Percentiles rank a stretch among this genome's conserved stretches.
Evolutionary conservation across 306 rosid genomes (phyloP).

Genomic region (Cucurbita ficifolia): DNA sequence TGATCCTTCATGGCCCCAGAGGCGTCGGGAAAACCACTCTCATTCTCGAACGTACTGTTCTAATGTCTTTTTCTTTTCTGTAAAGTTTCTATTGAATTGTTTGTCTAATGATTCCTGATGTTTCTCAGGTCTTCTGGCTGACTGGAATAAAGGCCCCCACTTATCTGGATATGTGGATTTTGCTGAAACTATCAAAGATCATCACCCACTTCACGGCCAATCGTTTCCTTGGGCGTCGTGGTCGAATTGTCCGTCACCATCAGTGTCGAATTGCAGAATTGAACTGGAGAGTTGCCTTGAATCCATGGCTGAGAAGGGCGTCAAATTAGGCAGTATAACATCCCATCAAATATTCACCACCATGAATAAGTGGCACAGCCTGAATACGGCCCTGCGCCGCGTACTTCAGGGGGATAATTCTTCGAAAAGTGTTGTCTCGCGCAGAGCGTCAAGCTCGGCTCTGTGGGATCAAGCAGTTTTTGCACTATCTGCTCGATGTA

Average conservation of each 20-base stretch:
- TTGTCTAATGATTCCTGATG: not conserved
- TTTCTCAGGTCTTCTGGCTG: constrained; percentile 46
- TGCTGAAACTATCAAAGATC: constrained; percentile 49
- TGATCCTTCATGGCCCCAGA: constrained; percentile 85
- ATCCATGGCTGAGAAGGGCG: constrained; percentile 56
- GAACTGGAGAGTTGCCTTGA: constrained; percentile 62
- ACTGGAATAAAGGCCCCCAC: constrained; percentile 85
- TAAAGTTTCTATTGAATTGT: not conserved
- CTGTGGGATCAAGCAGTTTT: constrained; percentile 77
- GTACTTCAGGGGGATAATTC: constrained; percentile 17
- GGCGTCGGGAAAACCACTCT: constrained; percentile 93
- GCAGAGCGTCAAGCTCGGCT: constrained; percentile 22
- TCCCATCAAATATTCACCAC: constrained; percentile 56
- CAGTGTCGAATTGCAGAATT: constrained; percentile 37
- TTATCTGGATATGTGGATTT: constrained; percentile 76
- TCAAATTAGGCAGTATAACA: constrained; percentile 46
- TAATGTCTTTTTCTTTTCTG: not conserved
- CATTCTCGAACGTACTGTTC: constrained; percentile 47
- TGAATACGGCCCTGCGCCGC: constrained; percentile 31
- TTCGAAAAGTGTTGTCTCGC: constrained; percentile 15
- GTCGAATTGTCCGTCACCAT: constrained; percentile 46
- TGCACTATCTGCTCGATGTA: constrained; percentile 30
- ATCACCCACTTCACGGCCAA: constrained; percentile 27
- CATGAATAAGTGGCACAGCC: constrained; percentile 57
- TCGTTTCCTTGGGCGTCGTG: constrained; percentile 79